Evolutionary conservation across 768 basidiomycete genomes (phyloP).

Genomic region (Termitomyces heimii): DNA sequence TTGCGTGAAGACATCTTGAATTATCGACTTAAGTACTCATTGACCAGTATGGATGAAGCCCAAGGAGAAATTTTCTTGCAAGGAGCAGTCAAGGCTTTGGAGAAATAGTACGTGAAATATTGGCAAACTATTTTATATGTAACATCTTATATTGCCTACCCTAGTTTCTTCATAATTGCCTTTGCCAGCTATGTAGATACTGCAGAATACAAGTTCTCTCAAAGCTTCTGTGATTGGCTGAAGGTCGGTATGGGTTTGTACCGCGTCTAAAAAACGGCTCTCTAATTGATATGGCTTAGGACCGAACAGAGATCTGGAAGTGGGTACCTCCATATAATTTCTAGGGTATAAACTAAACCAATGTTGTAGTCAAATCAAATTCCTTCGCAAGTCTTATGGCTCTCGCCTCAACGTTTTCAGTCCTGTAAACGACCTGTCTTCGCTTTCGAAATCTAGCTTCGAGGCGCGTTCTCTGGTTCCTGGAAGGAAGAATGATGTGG

Average conservation of each 20-base stretch:
- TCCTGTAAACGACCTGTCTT: constrained; percentile 83
- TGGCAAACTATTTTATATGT: not conserved
- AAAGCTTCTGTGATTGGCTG: constrained; percentile 84
- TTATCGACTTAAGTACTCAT: constrained; percentile 80
- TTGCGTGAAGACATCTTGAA: constrained; percentile 84
- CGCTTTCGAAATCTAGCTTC: constrained; percentile 65
- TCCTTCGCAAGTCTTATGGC: constrained; percentile 75
- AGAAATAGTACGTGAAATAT: constrained; percentile 74
- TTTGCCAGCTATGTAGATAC: constrained; percentile 85
- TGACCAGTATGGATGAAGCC: constrained; percentile 67
- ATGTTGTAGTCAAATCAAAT: constrained; percentile 70
- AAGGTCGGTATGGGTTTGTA: constrained; percentile 38
- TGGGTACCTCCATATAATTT: constrained; percentile 29
- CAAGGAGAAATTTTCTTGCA: constrained; percentile 51
- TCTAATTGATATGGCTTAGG: constrained; percentile 25
- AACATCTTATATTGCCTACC: not conserved
- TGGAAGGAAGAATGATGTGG: constrained; percentile 70
- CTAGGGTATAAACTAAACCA: not conserved
- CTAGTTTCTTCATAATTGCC: constrained; percentile 88
- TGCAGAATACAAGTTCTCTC: constrained; percentile 44
- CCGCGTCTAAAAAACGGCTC: not conserved
- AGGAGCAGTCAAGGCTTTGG: constrained; percentile 70
- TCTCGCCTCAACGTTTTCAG: constrained; percentile 86
- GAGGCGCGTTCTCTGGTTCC: constrained; percentile 51
- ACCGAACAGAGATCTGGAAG: constrained; percentile 92